Evolutionary conservation across 1,284 basidiomycete species (phyloP).

Genomic region (Trichosporon coremiiforme): DNA sequence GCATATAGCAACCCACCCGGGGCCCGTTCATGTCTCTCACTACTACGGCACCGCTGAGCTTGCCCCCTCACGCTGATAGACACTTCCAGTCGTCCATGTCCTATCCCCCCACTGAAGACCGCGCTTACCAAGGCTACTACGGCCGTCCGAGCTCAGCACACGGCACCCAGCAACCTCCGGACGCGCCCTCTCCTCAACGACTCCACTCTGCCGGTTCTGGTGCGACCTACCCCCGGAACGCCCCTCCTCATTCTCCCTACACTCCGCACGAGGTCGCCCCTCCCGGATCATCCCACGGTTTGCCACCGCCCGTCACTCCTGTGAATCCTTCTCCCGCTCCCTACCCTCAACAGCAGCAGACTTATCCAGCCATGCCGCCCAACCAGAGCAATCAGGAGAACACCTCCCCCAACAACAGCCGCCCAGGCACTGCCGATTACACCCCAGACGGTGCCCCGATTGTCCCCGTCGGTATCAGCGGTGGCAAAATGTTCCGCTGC

Average conservation of each 20-base stretch:
- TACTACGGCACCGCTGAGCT: slow-evolving; percentile 29
- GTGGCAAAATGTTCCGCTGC: slow-evolving; percentile 88
- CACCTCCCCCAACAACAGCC: slow-evolving; percentile 24
- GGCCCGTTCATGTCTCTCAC: slow-evolving; percentile 33
- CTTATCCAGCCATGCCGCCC: slow-evolving; percentile 38
- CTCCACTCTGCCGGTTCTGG: slow-evolving; percentile 41
- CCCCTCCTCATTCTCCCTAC: slow-evolving; percentile 37
- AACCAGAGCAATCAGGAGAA: slow-evolving; percentile 30
- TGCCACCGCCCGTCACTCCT: slow-evolving; percentile 46
- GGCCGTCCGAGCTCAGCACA: slow-evolving; percentile 43
- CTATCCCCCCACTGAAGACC: slow-evolving; percentile 36
- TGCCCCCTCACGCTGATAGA: slow-evolving; percentile 28
- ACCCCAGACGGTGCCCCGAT: slow-evolving; percentile 50
- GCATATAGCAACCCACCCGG: slow-evolving; percentile 4
- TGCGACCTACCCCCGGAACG: slow-evolving; percentile 33
- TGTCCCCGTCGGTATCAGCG: slow-evolving; percentile 54
- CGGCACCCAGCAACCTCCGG: slow-evolving; percentile 34
- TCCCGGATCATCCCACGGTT: slow-evolving; percentile 47
- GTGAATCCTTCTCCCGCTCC: slow-evolving; percentile 37
- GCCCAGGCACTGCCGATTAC: slow-evolving; percentile 27
- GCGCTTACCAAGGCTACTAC: slow-evolving; percentile 37
- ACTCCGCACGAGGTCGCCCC: slow-evolving; percentile 37
- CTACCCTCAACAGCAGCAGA: slow-evolving; percentile 43
- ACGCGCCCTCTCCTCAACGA: slow-evolving; percentile 36
- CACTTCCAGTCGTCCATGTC: slow-evolving; percentile 30